Base-by-base conservation (phyloP, 257 asterid species). In the Penstemon barbatus region DNA sequence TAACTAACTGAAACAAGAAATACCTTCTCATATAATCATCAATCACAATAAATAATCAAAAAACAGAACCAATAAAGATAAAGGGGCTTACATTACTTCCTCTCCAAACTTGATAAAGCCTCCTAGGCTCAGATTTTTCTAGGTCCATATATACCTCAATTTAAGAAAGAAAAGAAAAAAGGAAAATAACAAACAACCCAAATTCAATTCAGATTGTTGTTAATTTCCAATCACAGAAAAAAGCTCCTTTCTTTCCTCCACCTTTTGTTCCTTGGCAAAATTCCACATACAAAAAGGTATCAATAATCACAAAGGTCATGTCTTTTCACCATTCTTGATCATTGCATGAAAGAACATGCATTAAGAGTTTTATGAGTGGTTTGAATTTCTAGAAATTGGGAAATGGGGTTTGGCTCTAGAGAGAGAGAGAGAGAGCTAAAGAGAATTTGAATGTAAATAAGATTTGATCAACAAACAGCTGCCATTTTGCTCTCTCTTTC, bases 51-150 rank as follows among this genome's bases (percentile, higher is more conserved):
- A 68, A 55, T 19, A 37, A 65, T 51, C 56, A 44, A 61, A 55
- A 25, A 56, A 48, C 41, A 38, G n/a, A 70, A 55, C 4, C 33
- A 25, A 25, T 25, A 18, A 36, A 33, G 56, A 56, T n/a, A 49
- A 9, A 59, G 42, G 71, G 71, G 57, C 87, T 84, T 80, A 90
- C 95, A 80, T 90, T 90, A 77, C 81, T 86, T 50, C 96, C 97
- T 68, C 80, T 83, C 97, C 97, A 90, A 61, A 83, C 87, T 66
- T 83, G 91, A 79, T 84, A 86, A 77, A 87, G 88, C 84, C 81
- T 87, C 75, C 49, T 74, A 19, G 76, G 74, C 44, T 79, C 39
- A 80, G 89, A 76, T 73, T 75, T 82, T 45, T 65, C 84, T 44
- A 44, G 77, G 77, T 82, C 89, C 96, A 88, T 88, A 75, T 60